phyloP scores from a whole-genome alignment of 176 grass and related monocot species.

The Tuctoria greenei region DNA sequence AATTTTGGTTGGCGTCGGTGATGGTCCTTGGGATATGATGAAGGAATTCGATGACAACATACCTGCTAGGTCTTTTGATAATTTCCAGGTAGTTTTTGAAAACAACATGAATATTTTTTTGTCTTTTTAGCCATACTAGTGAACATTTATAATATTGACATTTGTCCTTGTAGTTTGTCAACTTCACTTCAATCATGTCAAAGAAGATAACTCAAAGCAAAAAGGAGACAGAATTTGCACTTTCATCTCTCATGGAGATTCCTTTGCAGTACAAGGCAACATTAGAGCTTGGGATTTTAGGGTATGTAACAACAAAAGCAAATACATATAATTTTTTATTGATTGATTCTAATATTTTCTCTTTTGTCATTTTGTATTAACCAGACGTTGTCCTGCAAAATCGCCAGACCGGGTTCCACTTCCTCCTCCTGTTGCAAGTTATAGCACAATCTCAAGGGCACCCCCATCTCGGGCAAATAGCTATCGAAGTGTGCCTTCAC shows the following conservation, averaged over 20 bases:
- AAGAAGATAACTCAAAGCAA: constrained; percentile 63
- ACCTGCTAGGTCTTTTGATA: constrained; percentile 67
- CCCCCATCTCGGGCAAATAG: constrained; percentile 40
- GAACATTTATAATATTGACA: not conserved
- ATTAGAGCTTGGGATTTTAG: constrained; percentile 71
- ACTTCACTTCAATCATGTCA: constrained; percentile 79
- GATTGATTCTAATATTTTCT: constrained; percentile 6
- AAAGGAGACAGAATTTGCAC: constrained; percentile 80
- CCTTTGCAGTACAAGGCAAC: constrained; percentile 83
- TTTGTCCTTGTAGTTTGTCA: constrained; percentile 66
- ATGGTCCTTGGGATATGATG: constrained; percentile 81
- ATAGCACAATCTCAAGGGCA: constrained; percentile 32
- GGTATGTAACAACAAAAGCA: constrained; percentile 55
- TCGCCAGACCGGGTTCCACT: constrained; percentile 68
- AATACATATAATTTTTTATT: constrained; percentile 32
- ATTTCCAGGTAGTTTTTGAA: constrained; percentile 51
- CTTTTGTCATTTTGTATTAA: too few relatives aligned
- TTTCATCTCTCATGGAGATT: constrained; percentile 86
- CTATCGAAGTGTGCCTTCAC: constrained; percentile 43
- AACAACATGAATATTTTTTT: constrained; percentile 1
- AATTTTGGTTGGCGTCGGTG: constrained; percentile 68
- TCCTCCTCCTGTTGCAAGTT: constrained; percentile 70
- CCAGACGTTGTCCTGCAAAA: constrained; percentile 49
- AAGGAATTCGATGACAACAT: constrained; percentile 74
- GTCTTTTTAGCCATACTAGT: not conserved